These are phyloP conservation scores for Schoenoplectus triqueter DNA, from an alignment of 202 grass and related monocot species.

Conservation along the genomic window DNA sequence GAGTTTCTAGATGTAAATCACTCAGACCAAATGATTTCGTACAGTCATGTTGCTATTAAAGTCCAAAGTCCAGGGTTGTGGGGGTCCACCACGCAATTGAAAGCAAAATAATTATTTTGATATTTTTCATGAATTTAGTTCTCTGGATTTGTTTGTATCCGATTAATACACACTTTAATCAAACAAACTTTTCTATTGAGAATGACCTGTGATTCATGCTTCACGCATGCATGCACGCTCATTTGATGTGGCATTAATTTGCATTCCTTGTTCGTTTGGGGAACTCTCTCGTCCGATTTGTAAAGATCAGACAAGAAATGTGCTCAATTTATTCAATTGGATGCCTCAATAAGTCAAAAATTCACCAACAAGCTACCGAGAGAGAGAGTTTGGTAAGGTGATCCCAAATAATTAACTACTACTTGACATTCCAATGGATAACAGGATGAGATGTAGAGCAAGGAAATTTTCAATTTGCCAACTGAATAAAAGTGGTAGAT, in stretches of 20 bases:
- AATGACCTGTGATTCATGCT: slow-evolving; percentile 18
- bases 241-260: slow-evolving; percentile 3
- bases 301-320: background rate
- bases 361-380: background rate
- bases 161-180: background rate
- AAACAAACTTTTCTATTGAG: background rate
- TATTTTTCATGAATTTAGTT: background rate
- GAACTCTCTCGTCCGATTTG: background rate
- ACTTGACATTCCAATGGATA: background rate
- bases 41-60: background rate
- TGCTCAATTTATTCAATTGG: background rate
- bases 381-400: background rate
- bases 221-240: slow-evolving; percentile 38
- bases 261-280: slow-evolving; percentile 31
- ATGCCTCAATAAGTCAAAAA: slow-evolving; percentile 19
- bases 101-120: background rate
- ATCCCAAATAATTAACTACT: background rate
- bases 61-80: background rate
- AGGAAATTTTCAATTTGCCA: slow-evolving; percentile 15
- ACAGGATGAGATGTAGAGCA: background rate
- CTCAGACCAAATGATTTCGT: background rate
- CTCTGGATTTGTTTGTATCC: slow-evolving; percentile 5
- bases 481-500: slow-evolving; percentile 8
- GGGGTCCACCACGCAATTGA: background rate
- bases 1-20: slow-evolving; percentile 12